Evolutionary conservation across 345 rosid species (phyloP), one percentile per base, ranked within the genome.

Genomic region (Conringia planisiliqua): DNA sequence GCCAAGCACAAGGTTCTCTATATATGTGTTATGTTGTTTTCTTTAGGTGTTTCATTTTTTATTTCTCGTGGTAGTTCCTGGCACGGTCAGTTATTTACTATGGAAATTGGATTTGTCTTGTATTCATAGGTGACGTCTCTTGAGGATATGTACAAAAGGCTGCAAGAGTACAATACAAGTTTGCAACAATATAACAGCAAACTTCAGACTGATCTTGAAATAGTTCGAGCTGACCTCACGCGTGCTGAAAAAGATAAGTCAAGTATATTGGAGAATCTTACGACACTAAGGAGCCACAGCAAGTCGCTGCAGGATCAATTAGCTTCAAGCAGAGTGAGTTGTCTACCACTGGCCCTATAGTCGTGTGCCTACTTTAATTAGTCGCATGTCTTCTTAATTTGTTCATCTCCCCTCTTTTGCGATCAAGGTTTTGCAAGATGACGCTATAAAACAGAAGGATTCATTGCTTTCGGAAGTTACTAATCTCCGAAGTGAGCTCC

Each of bases 131-230:
- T 82, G 52, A 61, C 56, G n/a, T 81, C 94, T 13, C 86, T 85
- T 62, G 95, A 88, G 36, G 89, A 87, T 65, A 87, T 81, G 82
- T 85, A 86, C 82, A 93, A 88, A 78, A 86, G 88, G 56, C 69
- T 84, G 68, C 93, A 95, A 74, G 97, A 88, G 79, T 95, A 95
- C 77, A 89, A 92, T 78, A 79, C 84, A 32, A 92, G 90, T 78
- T 82, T 95, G 67, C 99, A 92, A 62, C 97, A 87, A 79, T 90
- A 88, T 81, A 95, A 87, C 71, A 81, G 83, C 79, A 92, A 89
- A 79, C 88, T 92, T 18, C 94, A 86, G 61, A 81, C 80, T 58
- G 96, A 95, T 46, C 81, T 89, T 39, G 90, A 88, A 65, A 46
- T 82, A 8, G 79, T 74, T 26, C 84, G 90, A 8, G 91, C 82